Conservation (phyloP, 1,139 yeast genomes). For the Sugiyamaella grinbergsii region DNA sequence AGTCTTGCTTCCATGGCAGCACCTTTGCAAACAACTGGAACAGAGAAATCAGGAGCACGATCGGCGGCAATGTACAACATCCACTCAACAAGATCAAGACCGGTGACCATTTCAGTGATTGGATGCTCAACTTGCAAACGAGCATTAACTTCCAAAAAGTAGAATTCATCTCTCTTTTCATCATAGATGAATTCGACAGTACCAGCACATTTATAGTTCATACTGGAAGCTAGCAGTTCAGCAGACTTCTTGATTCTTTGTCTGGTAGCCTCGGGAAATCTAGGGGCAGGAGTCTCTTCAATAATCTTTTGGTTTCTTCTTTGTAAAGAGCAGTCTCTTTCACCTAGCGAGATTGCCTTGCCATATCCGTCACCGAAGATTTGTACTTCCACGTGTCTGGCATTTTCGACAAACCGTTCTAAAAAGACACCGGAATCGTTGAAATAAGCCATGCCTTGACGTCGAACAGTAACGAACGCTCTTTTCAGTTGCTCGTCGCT, state of each 20-base stretch:
- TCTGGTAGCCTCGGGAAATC: constrained; percentile 78
- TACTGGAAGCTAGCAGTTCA: constrained; percentile 72
- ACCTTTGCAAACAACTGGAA: constrained; percentile 62
- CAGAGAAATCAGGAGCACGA: constrained; percentile 70
- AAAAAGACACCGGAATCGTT: constrained; percentile 95
- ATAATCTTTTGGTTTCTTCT: constrained; percentile 95
- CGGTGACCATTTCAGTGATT: constrained; percentile 92
- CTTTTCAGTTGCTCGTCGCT: constrained; percentile 73
- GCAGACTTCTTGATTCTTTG: constrained; percentile 77
- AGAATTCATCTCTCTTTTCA: constrained; percentile 79
- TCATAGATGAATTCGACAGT: constrained; percentile 96
- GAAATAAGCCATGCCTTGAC: constrained; percentile 88
- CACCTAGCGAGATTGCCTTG: constrained; percentile 88
- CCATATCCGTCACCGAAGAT: constrained; percentile 96
- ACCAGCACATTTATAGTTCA: constrained; percentile 95
- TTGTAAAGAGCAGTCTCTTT: constrained; percentile 95
- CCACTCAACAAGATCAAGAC: constrained; percentile 94
- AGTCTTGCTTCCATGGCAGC: constrained; percentile 96
- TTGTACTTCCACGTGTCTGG: constrained; percentile 96
- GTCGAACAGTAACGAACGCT: constrained; percentile 87
- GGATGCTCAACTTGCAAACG: constrained; percentile 98
- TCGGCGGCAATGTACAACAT: constrained; percentile 92
- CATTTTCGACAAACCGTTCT: constrained; percentile 89
- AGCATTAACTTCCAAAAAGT: constrained; percentile 94
- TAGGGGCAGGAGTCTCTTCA: constrained; percentile 98